Evolutionary conservation across 192 early-diverging fungal genomes (phyloP).

Genomic region (Obelidium mucronatum): DNA sequence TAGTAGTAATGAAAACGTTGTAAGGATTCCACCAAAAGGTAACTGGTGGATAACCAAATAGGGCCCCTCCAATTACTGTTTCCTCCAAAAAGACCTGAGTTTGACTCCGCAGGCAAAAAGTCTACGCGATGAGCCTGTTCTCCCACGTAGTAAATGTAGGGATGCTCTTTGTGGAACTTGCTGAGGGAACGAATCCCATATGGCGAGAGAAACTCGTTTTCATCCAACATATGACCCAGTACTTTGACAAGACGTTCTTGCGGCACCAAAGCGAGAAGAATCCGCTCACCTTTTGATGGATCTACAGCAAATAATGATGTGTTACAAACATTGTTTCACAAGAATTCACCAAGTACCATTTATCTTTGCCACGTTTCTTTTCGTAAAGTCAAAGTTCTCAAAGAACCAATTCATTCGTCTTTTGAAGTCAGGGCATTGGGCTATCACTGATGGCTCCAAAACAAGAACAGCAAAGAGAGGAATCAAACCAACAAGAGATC

Average conservation of each 20-base stretch:
- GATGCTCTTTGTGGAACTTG: slow-evolving; percentile 55
- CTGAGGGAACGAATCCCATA: slow-evolving; percentile 58
- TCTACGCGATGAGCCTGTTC: slow-evolving; percentile 53
- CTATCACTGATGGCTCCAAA: slow-evolving; percentile 46
- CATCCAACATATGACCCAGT: slow-evolving; percentile 53
- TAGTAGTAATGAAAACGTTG: slow-evolving; percentile 42
- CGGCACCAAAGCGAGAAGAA: slow-evolving; percentile 52
- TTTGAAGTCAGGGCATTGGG: slow-evolving; percentile 39
- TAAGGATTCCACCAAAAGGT: slow-evolving; percentile 24
- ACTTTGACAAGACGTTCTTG: slow-evolving; percentile 49
- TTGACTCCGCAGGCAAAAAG: slow-evolving; percentile 53
- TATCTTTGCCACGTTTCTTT: slow-evolving; percentile 40
- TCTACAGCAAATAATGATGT: slow-evolving; percentile 20
- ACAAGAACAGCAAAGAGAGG: slow-evolving; percentile 53
- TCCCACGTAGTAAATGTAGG: slow-evolving; percentile 53
- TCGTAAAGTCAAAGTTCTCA: slow-evolving; percentile 41
- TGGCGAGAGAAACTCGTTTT: slow-evolving; percentile 56
- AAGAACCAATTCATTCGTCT: slow-evolving; percentile 48
- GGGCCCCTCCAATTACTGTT: slow-evolving; percentile 50
- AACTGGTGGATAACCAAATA: slow-evolving; percentile 38
- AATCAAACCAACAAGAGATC: slow-evolving; percentile 61
- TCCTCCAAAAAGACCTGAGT: slow-evolving; percentile 46
- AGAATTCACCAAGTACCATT: slow-evolving; percentile 3
- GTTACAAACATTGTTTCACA: neutral
- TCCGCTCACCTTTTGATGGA: slow-evolving; percentile 27